Evolutionary conservation across 1,139 yeast species (phyloP).

Genomic region (Yamadazyma taylorii): DNA sequence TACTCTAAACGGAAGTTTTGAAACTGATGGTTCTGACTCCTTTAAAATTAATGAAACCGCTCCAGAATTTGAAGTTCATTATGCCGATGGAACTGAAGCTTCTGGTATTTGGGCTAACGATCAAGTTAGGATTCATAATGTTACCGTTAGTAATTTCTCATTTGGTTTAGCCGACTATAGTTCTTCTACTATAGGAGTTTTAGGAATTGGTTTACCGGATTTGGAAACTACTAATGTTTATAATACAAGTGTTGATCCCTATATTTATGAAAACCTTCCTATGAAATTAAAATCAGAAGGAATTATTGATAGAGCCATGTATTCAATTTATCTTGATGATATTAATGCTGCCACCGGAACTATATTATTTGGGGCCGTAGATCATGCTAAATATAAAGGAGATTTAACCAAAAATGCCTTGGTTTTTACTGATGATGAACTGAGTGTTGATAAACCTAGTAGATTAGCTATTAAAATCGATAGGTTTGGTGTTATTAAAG

Average conservation of each 20-base stretch:
- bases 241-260: not conserved
- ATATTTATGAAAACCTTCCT: slow-evolving; percentile 27
- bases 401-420: slow-evolving; percentile 33
- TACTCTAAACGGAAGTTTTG: slow-evolving; percentile 10
- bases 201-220: slow-evolving; percentile 57
- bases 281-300: slow-evolving; percentile 25
- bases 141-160: slow-evolving; percentile 44
- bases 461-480: slow-evolving; percentile 28
- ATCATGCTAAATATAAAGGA: slow-evolving; percentile 37
- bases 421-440: slow-evolving; percentile 19
- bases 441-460: slow-evolving; percentile 23
- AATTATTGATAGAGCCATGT: slow-evolving; percentile 23
- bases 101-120: slow-evolving; percentile 36
- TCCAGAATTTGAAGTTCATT: slow-evolving; percentile 37
- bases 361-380: slow-evolving; percentile 23
- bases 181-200: slow-evolving; percentile 45
- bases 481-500: slow-evolving; percentile 17
- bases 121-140: slow-evolving; percentile 37
- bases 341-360: slow-evolving; percentile 10
- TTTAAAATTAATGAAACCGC: slow-evolving; percentile 11
- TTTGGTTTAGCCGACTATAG: slow-evolving; percentile 51
- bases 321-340: slow-evolving; percentile 21
- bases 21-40: slow-evolving; percentile 10
- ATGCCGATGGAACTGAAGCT: slow-evolving; percentile 60
- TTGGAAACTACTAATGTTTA: slow-evolving; percentile 32